Conservation (phyloP, 805 yeast genomes). For the Kuraishia capsulata region DNA sequence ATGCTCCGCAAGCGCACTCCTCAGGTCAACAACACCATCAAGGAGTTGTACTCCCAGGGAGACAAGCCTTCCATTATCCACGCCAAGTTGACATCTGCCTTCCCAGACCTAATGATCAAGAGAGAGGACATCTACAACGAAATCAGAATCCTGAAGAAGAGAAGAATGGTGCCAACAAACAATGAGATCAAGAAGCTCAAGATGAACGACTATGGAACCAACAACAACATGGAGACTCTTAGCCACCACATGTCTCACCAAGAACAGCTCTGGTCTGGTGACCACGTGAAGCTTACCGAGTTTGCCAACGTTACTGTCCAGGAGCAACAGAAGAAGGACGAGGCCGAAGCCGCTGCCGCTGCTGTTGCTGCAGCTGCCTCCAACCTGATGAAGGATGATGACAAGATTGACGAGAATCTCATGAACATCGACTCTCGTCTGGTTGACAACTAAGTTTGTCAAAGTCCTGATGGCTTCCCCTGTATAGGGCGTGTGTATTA, state of each 20-base stretch:
- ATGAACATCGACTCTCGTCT: slow-evolving; percentile 6
- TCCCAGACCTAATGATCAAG: slow-evolving; percentile 44
- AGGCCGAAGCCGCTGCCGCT: slow-evolving; percentile 2
- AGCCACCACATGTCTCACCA: slow-evolving; percentile 3
- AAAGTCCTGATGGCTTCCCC: too few relatives aligned
- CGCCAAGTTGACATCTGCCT: slow-evolving; percentile 38
- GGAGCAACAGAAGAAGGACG: slow-evolving; percentile 7
- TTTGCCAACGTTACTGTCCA: slow-evolving; percentile 5
- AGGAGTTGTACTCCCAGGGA: slow-evolving; percentile 43
- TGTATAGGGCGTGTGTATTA: neutral
- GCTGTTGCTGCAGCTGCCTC: slow-evolving; percentile 2
- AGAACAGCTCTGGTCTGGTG: slow-evolving; percentile 4
- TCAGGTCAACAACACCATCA: slow-evolving; percentile 40
- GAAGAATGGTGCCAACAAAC: slow-evolving; percentile 22
- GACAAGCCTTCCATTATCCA: slow-evolving; percentile 49
- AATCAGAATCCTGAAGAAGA: slow-evolving; percentile 45
- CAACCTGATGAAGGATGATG: slow-evolving; percentile 1
- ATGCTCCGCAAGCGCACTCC: slow-evolving; percentile 46
- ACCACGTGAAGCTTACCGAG: slow-evolving; percentile 7
- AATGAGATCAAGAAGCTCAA: slow-evolving; percentile 17
- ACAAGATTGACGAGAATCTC: slow-evolving; percentile 5
- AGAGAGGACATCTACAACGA: slow-evolving; percentile 52
- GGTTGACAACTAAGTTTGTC: neutral
- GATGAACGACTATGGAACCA: slow-evolving; percentile 8
- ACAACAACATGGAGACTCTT: neutral